Evolutionary conservation across 306 rosid genomes (phyloP).

Genomic region (Trifolium dubium): DNA sequence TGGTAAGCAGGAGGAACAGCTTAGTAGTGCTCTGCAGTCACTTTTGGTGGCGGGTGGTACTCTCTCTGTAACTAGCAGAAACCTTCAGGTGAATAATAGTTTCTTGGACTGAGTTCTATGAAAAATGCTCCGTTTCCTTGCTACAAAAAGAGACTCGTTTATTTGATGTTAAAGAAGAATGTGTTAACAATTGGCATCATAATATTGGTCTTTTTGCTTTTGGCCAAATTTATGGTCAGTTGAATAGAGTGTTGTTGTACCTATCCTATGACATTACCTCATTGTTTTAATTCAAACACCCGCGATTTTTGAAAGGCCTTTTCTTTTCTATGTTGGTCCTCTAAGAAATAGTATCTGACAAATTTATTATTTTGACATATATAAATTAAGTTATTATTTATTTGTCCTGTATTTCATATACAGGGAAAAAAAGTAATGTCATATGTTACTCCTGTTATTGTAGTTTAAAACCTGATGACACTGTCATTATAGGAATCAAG

Average conservation of each 20-base stretch:
- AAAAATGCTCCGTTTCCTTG: conserved; percentile 4
- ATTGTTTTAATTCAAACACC: conserved; percentile 24
- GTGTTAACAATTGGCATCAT: conserved; percentile 8
- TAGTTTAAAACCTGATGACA: conserved; percentile 40
- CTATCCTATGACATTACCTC: conserved; percentile 21
- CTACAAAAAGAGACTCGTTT: background rate
- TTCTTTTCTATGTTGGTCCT: background rate
- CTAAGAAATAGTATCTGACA: conserved; percentile 11
- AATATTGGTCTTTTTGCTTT: conserved; percentile 21
- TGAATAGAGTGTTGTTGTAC: conserved; percentile 3
- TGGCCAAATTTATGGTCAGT: background rate
- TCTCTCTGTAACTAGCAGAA: conserved; percentile 75
- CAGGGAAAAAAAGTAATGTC: background rate
- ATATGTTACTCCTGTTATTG: conserved; percentile 33
- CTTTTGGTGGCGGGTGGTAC: conserved; percentile 83
- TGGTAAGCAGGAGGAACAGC: conserved; percentile 74
- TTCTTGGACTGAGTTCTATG: conserved; percentile 1
- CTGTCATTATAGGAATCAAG: conserved; percentile 63
- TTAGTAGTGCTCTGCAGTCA: conserved; percentile 71
- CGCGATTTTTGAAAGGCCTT: background rate
- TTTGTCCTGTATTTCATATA: background rate
- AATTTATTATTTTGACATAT: conserved; percentile 17
- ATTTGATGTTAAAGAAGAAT: conserved; percentile 25
- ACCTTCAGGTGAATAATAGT: conserved; percentile 64
- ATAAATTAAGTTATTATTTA: conserved; percentile 21